phyloP scores from a whole-genome alignment of 129 eudicot species.

The Centella asiatica region DNA sequence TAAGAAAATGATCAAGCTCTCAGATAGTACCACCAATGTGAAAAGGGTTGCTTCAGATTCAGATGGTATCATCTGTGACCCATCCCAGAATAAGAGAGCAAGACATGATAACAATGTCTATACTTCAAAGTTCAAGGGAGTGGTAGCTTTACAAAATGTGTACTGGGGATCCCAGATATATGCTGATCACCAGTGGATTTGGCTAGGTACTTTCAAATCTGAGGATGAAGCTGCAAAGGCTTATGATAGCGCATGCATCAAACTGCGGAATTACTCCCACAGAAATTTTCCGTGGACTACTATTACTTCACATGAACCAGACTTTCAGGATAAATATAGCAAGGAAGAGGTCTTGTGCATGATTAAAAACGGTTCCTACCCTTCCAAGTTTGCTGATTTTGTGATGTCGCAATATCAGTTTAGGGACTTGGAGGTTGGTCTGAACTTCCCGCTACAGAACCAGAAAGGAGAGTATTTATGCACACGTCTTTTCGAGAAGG shows the following conservation, averaged over 20 bases:
- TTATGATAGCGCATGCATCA: slow-evolving; percentile 67
- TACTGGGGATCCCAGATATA: slow-evolving; percentile 89
- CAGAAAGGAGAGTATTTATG: slow-evolving; percentile 20
- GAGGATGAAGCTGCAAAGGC: slow-evolving; percentile 71
- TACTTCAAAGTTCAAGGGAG: slow-evolving; percentile 58
- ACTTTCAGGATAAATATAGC: slow-evolving; percentile 36
- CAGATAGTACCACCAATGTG: background rate
- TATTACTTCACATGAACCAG: slow-evolving; percentile 39
- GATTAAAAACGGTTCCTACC: slow-evolving; percentile 77
- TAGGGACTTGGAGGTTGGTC: background rate
- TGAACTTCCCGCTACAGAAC: background rate
- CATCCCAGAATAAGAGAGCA: slow-evolving; percentile 11
- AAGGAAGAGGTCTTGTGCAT: slow-evolving; percentile 37
- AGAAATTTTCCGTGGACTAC: slow-evolving; percentile 51
- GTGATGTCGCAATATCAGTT: slow-evolving; percentile 9
- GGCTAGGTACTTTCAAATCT: slow-evolving; percentile 75
- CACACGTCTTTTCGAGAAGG: slow-evolving; percentile 55
- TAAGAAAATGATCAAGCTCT: slow-evolving; percentile 2
- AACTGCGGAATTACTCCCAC: slow-evolving; percentile 36
- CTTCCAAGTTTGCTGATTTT: slow-evolving; percentile 44
- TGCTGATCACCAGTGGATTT: slow-evolving; percentile 57
- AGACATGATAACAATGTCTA: slow-evolving; percentile 8
- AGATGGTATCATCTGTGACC: background rate
- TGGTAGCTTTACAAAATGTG: slow-evolving; percentile 56
- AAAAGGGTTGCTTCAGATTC: background rate